Evolutionary conservation across 208 protist species (phyloP).

Genomic region (Tetramitus jugosus): DNA sequence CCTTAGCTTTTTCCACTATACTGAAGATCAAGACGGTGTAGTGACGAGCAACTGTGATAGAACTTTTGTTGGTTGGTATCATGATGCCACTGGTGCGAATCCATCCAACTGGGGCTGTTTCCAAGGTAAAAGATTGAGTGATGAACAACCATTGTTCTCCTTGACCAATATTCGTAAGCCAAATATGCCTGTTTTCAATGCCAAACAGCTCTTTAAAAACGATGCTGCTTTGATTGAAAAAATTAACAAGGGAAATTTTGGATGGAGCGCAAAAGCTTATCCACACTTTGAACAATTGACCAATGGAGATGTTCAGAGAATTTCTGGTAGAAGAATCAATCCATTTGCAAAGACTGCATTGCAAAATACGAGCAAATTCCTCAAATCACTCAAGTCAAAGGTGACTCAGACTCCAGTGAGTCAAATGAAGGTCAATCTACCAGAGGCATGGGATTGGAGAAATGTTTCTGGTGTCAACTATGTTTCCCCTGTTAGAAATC

Average conservation of each 20-base stretch:
- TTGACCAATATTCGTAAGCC: background rate
- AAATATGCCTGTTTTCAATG: too few species aligned
- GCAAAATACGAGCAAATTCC: background rate
- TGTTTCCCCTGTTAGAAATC: background rate
- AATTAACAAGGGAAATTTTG: background rate
- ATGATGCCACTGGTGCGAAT: background rate
- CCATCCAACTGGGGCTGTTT: slow-evolving; percentile 13
- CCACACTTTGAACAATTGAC: slow-evolving; percentile 1
- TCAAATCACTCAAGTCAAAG: background rate
- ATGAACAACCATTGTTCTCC: background rate
- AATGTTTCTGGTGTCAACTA: slow-evolving; percentile 9
- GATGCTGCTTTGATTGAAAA: background rate
- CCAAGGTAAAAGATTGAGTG: background rate
- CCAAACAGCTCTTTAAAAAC: background rate
- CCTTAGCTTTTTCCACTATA: slow-evolving; percentile 11
- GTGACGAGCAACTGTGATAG: background rate
- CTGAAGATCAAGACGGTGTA: background rate
- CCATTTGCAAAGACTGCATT: background rate
- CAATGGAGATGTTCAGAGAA: background rate
- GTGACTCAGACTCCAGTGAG: background rate
- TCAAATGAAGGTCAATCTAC: background rate
- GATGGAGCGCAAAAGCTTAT: background rate
- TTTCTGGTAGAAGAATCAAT: background rate
- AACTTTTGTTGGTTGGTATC: slow-evolving; percentile 20
- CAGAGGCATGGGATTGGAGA: background rate